Evolutionary conservation across 2,329 filamentous ascomycete genomes (phyloP), one percentile per base, ranked within the genome.

Genomic region (Pseudopithomyces chartarum): DNA sequence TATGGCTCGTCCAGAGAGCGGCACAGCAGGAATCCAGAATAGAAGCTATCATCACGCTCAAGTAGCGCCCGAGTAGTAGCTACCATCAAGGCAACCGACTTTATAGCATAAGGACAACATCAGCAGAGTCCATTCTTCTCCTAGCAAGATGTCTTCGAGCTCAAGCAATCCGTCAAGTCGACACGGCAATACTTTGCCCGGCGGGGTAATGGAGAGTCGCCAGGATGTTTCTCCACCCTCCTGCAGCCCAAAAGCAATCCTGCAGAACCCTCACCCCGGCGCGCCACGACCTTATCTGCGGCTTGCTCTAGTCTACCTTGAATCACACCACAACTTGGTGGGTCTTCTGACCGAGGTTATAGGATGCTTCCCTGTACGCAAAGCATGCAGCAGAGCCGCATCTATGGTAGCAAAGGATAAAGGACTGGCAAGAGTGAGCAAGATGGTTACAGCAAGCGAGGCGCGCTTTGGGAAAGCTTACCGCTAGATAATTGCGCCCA

Each of bases 311-410:
- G n/a, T n/a, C n/a, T 59, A 62, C 54, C 54, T 58, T 56, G 47
- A 40, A 51, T 47, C 54, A 54, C 55, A 55, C 52, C 60, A 59
- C 60, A 56, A 51, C 51, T 59, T 61, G 55, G 52, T 57, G 39
- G 51, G 63, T 71, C 71, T 62, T 54, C 58, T 73, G 71, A 73
- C 65, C 62, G 38, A 52, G 40, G 15, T 54, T 57, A 58, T 47
- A 42, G 58, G 46, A 57, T 63, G 48, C 29, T 43, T 58, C 54
- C 53, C 17, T 34, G 54, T 29, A 36, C 52, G 12, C n/a, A 48
- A 20, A 3, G 13, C 32, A 45, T 45, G 39, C 33, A 61, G 71
- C 71, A 74, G 71, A 74, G 71, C 71, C 71, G 63, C 71, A 74
- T 59, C 26, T 15, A 38, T n/a, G 17, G 55, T 47, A 29, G 12